Base-by-base conservation (phyloP, 352 stramenopile genomes). In the Halophytophthora batemanensis region DNA sequence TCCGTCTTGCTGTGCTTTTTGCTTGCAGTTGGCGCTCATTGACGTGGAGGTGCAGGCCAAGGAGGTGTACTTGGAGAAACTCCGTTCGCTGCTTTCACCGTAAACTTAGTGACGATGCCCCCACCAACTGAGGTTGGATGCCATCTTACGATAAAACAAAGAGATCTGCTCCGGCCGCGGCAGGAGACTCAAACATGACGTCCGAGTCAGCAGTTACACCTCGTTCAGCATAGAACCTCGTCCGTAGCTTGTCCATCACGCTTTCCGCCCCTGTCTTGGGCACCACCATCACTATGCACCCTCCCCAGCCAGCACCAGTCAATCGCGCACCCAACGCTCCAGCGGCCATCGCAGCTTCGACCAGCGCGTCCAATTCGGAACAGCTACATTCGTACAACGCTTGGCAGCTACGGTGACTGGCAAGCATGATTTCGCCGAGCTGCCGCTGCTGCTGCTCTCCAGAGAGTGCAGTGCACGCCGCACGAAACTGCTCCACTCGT, bases 241-340 rank as follows among this genome's bases (percentile, higher is more conserved):
- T 35, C 41, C 53, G 40, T 12, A 87, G 23, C 19, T 48, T 21
- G 40, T 65, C 54, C 45, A 78, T 80, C 44, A 87, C 82, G 14
- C 6, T 53, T 8, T 39, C 21, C 10, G 81, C 59, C 8, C 63
- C 45, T 21, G 45, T 14, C n/a, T 75, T 77, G 15, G 39, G 42
- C 2, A 91, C 64, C 13, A 93, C 47, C 14, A 73, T 59, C 8
- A 96, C 78, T 1, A 78, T 71, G 56, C 82, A 96, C 28, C 86
- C 86, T 53, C 86, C 86, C 86, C 86, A 94, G 1, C 86, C 86
- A 54, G 86, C 86, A 33, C 86, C 86, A 11, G 82, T 94, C 19
- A 96, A 54, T 15, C 83, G 70, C 10, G 78, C 77, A 8, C 86
- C 83, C 7, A 89, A 53, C 17, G 86, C 83, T 15, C 82, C 80